These are phyloP conservation scores for Lactarius tabidus DNA, from an alignment of 768 basidiomycete species.

Conservation along the genomic window DNA sequence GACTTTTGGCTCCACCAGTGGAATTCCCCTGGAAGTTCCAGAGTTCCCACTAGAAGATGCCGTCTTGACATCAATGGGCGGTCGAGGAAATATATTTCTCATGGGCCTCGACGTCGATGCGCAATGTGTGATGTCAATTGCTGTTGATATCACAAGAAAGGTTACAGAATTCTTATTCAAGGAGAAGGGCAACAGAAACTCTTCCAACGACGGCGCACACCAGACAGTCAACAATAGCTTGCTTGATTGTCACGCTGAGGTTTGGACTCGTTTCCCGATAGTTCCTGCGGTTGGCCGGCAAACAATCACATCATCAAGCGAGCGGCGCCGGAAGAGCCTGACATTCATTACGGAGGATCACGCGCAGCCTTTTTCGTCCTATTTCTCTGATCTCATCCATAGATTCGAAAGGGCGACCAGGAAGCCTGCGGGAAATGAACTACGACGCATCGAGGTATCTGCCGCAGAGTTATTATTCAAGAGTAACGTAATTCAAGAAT, in stretches of 20 bases:
- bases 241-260: not conserved
- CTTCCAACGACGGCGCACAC: constrained; percentile 17
- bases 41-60: constrained; percentile 27
- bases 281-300: not conserved
- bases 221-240: constrained; percentile 38
- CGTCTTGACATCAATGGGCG: constrained; percentile 43
- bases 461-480: constrained; percentile 31
- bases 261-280: not conserved
- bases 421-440: constrained; percentile 46
- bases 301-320: constrained; percentile 10
- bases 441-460: constrained; percentile 39
- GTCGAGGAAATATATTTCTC: constrained; percentile 40
- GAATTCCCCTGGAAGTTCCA: constrained; percentile 37
- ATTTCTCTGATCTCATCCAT: constrained; percentile 44
- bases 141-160: constrained; percentile 50
- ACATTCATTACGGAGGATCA: constrained; percentile 43
- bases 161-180: constrained; percentile 54
- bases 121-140: constrained; percentile 39
- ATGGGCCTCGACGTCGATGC: constrained; percentile 36
- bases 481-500: not conserved
- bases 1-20: constrained; percentile 29
- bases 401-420: constrained; percentile 45
- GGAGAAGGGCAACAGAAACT: constrained; percentile 35
- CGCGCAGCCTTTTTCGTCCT: constrained; percentile 35
- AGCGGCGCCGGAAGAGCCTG: constrained; percentile 35